Evolutionary conservation across 2,329 filamentous ascomycete species (phyloP).

Genomic region (Colletotrichum sp.): DNA sequence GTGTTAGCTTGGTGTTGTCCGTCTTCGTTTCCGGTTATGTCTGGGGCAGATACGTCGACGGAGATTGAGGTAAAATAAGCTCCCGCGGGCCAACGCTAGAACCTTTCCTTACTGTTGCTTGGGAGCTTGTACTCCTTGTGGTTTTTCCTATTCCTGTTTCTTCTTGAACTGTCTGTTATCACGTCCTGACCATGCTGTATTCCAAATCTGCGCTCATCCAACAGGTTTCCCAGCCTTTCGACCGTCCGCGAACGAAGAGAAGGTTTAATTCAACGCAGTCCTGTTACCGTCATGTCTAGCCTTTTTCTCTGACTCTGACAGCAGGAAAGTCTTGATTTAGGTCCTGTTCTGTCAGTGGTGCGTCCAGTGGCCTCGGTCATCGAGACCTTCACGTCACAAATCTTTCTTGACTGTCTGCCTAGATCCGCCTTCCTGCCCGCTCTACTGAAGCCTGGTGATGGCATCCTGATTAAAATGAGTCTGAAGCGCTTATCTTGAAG

Average conservation of each 20-base stretch:
- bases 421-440: neutral
- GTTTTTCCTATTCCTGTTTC: neutral
- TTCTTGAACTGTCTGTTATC: neutral
- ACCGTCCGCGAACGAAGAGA: neutral
- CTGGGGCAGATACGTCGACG: accelerated
- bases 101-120: no score
- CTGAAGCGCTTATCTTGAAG: neutral
- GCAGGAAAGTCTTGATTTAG: neutral
- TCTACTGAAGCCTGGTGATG: neutral
- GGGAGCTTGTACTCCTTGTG: neutral
- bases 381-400: neutral
- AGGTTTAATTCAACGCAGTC: neutral
- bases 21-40: neutral
- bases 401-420: neutral
- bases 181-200: neutral
- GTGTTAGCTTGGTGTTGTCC: neutral
- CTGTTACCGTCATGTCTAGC: neutral
- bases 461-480: neutral
- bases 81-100: accelerated
- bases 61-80: no score
- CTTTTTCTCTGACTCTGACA: neutral
- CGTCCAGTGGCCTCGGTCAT: neutral
- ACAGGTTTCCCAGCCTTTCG: neutral
- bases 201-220: no score
- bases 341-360: neutral